Percentiles rank a stretch among this genome's conserved stretches.
These are phyloP conservation scores for Gillenia trifoliata DNA, from an alignment of 306 rosid species.

Conservation along the genomic window DNA sequence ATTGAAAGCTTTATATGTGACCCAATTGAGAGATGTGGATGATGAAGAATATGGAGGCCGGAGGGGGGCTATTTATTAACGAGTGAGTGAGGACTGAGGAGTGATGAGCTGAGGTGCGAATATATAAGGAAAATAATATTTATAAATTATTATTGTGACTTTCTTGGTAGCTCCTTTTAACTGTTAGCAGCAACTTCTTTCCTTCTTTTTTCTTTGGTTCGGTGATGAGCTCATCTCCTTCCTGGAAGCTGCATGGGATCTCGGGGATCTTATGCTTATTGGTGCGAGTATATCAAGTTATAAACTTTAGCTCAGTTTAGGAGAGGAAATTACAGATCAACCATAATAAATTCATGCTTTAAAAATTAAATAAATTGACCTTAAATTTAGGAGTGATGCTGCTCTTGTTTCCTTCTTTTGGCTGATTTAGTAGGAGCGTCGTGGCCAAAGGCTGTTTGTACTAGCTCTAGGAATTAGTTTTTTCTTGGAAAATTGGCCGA, in stretches of 20 bases:
- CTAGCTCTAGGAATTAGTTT: not conserved
- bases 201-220: slow-evolving; percentile 11
- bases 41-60: not conserved
- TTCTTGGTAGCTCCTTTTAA: not conserved
- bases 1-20: not conserved
- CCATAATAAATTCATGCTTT: not conserved
- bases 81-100: not conserved
- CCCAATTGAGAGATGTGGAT: not conserved
- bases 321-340: slow-evolving; percentile 3
- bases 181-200: not conserved
- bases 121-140: not conserved
- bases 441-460: not conserved
- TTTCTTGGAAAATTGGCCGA: not conserved
- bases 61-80: not conserved
- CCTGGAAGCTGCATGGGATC: slow-evolving; percentile 47
- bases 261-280: not conserved
- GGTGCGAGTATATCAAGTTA: not conserved
- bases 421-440: not conserved
- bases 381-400: not conserved
- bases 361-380: not conserved
- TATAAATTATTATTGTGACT: not conserved
- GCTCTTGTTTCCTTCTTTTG: not conserved
- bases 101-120: not conserved
- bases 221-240: slow-evolving; percentile 29
- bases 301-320: not conserved